Conservation (phyloP, 2,329 filamentous ascomycete genomes). For the Microdochium paspali region DNA sequence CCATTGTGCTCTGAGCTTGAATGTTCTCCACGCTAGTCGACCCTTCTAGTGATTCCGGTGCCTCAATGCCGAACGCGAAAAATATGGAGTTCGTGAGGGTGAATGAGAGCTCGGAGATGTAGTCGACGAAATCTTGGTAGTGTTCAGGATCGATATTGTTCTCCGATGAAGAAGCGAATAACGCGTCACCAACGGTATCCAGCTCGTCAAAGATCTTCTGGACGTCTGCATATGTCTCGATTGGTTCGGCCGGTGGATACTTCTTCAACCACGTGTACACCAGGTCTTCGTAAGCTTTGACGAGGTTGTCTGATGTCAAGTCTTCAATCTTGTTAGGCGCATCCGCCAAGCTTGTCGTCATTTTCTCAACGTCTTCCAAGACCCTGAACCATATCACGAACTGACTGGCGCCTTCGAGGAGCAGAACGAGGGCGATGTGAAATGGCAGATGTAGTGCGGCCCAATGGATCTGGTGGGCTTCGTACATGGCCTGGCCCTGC, state of each 20-base stretch:
- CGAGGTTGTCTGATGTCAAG: slow-evolving; percentile 8
- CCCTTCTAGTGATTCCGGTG: slow-evolving; percentile 3
- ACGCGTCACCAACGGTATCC: slow-evolving; percentile 8
- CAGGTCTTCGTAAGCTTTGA: slow-evolving; percentile 6
- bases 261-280: slow-evolving; percentile 17
- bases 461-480: slow-evolving; percentile 51
- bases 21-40: slow-evolving; percentile 4
- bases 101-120: slow-evolving; percentile 9
- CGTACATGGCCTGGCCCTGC: slow-evolving; percentile 36
- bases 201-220: slow-evolving; percentile 10
- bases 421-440: slow-evolving; percentile 51
- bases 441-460: slow-evolving; percentile 51
- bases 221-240: slow-evolving; percentile 8
- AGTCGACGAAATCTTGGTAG: slow-evolving; percentile 3
- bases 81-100: slow-evolving; percentile 15
- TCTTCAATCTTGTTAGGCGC: slow-evolving; percentile 1
- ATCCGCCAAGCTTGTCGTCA: slow-evolving; percentile 5
- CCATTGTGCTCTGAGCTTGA: slow-evolving; percentile 6
- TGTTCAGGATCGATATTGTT: not conserved
- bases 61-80: slow-evolving; percentile 12
- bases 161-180: slow-evolving; percentile 10
- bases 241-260: slow-evolving; percentile 13
- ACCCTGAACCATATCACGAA: slow-evolving; percentile 36
- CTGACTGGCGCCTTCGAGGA: slow-evolving; percentile 54
- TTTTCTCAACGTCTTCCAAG: slow-evolving; percentile 7